These are phyloP conservation scores for Flaveria sonorensis DNA, from an alignment of 129 eudicot genomes.

Conservation along the genomic window DNA sequence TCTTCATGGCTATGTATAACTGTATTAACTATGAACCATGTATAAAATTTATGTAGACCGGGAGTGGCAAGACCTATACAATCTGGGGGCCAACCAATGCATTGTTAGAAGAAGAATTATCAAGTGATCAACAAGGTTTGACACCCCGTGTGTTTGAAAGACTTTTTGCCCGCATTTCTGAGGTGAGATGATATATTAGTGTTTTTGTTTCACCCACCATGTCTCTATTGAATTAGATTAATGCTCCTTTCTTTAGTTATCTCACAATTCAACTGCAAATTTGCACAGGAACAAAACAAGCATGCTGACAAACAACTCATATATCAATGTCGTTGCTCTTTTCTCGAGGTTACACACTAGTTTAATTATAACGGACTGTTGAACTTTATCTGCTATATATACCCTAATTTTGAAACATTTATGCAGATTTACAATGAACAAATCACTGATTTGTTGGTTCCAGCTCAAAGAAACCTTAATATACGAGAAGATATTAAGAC, in stretches of 20 bases:
- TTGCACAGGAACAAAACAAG: constrained; percentile 72
- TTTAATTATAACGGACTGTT: constrained; percentile 3
- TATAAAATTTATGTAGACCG: constrained; percentile 75
- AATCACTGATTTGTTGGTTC: constrained; percentile 88
- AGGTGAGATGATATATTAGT: constrained; percentile 45
- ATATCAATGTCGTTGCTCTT: constrained; percentile 97
- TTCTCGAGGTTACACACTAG: constrained; percentile 75
- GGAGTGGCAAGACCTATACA: constrained; percentile 95
- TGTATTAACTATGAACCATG: not conserved
- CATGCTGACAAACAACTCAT: constrained; percentile 71
- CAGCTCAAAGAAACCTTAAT: constrained; percentile 80
- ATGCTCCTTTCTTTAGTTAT: not conserved
- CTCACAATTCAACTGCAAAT: constrained; percentile 15
- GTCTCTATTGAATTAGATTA: constrained; percentile 9
- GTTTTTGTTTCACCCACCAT: not conserved
- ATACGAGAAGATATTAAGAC: constrained; percentile 93
- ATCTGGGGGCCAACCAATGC: constrained; percentile 95
- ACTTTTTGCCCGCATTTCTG: constrained; percentile 75
- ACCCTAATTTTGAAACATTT: constrained; percentile 15
- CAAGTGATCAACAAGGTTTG: constrained; percentile 80
- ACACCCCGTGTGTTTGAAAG: constrained; percentile 88
- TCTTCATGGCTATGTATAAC: constrained; percentile 12
- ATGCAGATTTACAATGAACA: constrained; percentile 93
- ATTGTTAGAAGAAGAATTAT: constrained; percentile 55
- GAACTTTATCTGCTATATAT: constrained; percentile 10